Evolutionary conservation across 441 rosid genomes (phyloP), one percentile per base, ranked within the genome.

Genomic region (Isatis lusitanica): DNA sequence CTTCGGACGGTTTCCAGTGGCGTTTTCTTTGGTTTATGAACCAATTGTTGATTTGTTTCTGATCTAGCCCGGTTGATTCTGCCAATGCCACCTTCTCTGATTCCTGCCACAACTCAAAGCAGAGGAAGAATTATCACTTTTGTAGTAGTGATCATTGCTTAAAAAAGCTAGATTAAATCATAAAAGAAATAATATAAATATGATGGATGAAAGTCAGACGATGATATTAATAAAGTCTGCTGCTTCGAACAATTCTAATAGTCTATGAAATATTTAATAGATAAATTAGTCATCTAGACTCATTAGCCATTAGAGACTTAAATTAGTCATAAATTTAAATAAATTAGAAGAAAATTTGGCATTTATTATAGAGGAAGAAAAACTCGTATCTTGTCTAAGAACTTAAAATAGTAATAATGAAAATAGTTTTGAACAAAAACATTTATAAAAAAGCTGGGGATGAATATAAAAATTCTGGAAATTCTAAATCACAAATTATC

Each of bases 1-100:
- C 99, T 80, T 94, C 99, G 0, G 99, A 92, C n/a, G 99, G 98
- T 80, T 92, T 94, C 99, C 99, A 94, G 64, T 94, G 99, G 62
- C 99, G 85, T 63, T 94, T 94, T 84, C 99, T 84, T 75, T 94
- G 99, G 76, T 94, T 94, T 74, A 94, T 94, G 81, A 94, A 94
- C 99, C 99, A 94, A 63, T 94, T 94, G 60, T 94, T 94, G 64
- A 94, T 94, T 75, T 94, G 99, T 73, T 94, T 94, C 87, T 94
- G 99, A 84, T 94, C 97, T 79, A 94, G 81, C 28, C 99, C 99
- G 0, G 99, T 94, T 66, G 98, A 83, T 83, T 94, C 98, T 5
- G 98, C 99, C 78, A 94, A 70, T 28, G 98, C 97, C 74, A 90
- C 90, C 83, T 94, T 94, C 87, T 94, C 99, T 2, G 98, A 75